Base-by-base conservation (phyloP, 106 monocot genomes). In the Allium fistulosum region DNA sequence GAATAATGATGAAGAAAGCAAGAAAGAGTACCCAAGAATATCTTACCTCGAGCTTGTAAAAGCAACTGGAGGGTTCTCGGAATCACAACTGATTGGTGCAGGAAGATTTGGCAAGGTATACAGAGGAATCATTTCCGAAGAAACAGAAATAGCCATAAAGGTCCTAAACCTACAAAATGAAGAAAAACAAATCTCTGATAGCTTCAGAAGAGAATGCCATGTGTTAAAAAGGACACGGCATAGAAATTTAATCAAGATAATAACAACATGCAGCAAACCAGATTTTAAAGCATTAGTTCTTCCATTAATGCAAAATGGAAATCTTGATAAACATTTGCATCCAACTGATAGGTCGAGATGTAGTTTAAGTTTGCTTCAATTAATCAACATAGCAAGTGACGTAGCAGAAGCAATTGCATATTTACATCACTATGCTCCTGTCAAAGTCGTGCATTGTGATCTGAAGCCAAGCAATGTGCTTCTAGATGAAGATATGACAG, bases 401-500 rank as follows among this genome's bases (percentile, higher is more conserved):
- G 57, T 95, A 1, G 95, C 95, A 2, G 84, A 95, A 59, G 95
- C 85, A 9, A 82, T 95, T 71, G 88, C 91, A 17, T 95, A 95
- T 76, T 57, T 95, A 66, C 95, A 95, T 75, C 85, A 95, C 59
- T 76, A 91, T 56, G 81, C 95, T 52, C 88, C 85, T 6, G 85
- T 88, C 7, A 83, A 57, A 51, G 88, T 96, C 5, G 65, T 91
- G 27, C 95, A 96, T 65, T 96, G 95, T 66, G 95, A 96, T 75
- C 80, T 96, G 45, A 96, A 96, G 76, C 95, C 95, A 8, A 91
- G 95, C 86, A 96, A 96, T 53, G 91, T 96, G 63, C 88, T 96
- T 17, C 75, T 96, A 6, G 86, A 91, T 27, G 76, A 83, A 10
- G 83, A 96, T 49, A 83, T 91, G 81, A 88, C 81, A 2, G 95